A percentile compares a stretch with the other conserved stretches of the same genome.
These are phyloP conservation scores for Solanum corneliomulleri DNA, from an alignment of 257 asterid species.

Conservation along the genomic window DNA sequence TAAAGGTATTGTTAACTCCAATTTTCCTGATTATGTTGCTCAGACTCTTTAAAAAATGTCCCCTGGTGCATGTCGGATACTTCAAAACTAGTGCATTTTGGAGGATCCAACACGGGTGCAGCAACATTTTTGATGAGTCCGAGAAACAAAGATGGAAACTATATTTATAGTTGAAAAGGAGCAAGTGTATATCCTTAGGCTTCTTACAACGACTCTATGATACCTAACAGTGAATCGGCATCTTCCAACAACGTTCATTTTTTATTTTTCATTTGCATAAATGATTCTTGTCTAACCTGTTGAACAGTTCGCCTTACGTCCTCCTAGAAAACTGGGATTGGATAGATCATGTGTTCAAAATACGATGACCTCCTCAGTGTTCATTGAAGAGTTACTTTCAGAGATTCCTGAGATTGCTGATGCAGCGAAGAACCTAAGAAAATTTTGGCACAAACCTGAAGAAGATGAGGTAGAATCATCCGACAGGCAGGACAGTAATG, in stretches of 20 bases:
- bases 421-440: conserved; percentile 39
- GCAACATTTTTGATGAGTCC: not conserved
- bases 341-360: conserved; percentile 60
- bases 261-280: not conserved
- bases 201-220: not conserved
- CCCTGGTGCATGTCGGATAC: not conserved
- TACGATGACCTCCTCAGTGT: conserved; percentile 30
- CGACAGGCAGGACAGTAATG: not conserved
- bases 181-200: not conserved
- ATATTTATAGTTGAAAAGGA: not conserved
- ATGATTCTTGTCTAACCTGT: not conserved
- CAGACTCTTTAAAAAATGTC: not conserved
- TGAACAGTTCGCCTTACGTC: conserved; percentile 64
- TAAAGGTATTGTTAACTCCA: not conserved
- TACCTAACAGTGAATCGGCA: not conserved
- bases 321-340: conserved; percentile 65
- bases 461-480: conserved; percentile 3
- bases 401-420: conserved; percentile 75
- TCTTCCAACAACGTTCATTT: not conserved
- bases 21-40: not conserved
- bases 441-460: conserved; percentile 27
- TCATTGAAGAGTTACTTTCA: conserved; percentile 54
- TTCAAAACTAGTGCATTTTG: not conserved
- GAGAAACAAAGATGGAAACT: not conserved
- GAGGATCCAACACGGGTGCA: not conserved